Evolutionary conservation across 768 basidiomycete species (phyloP).

Genomic region (Boletus pseudo-olivaceus): DNA sequence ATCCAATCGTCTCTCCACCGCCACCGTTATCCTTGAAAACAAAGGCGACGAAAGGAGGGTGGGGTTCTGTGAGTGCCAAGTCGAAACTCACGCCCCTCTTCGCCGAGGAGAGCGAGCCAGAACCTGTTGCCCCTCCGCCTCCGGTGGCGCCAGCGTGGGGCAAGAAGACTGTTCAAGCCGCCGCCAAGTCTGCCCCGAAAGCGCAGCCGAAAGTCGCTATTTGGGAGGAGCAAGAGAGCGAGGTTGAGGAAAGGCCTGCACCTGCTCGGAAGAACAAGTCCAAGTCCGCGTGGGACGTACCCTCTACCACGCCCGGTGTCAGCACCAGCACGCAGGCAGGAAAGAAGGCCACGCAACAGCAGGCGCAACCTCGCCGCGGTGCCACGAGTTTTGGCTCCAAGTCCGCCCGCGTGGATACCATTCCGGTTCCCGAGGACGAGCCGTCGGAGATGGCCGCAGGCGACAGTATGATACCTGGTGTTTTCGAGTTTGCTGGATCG

Average conservation of each 20-base stretch:
- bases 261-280: constrained; percentile 12
- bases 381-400: constrained; percentile 7
- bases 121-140: constrained; percentile 1
- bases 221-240: constrained; percentile 22
- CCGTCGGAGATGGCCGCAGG: background rate
- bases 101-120: constrained; percentile 11
- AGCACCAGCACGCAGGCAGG: constrained; percentile 5
- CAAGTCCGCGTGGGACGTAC: constrained; percentile 16
- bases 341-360: constrained; percentile 14
- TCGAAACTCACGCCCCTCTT: constrained; percentile 14
- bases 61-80: constrained; percentile 22
- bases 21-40: constrained; percentile 11
- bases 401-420: constrained; percentile 11
- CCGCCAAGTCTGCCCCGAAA: constrained; percentile 2
- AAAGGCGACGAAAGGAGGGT: constrained; percentile 14
- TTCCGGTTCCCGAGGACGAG: constrained; percentile 15
- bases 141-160: constrained; percentile 8
- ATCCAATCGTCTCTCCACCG: constrained; percentile 12
- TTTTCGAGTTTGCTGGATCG: background rate
- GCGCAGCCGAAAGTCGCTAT: constrained; percentile 19
- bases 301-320: background rate
- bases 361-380: constrained; percentile 6
- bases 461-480: constrained; percentile 4
- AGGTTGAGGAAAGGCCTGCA: background rate
- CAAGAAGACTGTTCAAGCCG: constrained; percentile 10